A percentile compares a stretch with the other conserved stretches of the same genome.
Conservation (phyloP, 192 early-diverging fungal species). For the Coemansia sp. region DNA sequence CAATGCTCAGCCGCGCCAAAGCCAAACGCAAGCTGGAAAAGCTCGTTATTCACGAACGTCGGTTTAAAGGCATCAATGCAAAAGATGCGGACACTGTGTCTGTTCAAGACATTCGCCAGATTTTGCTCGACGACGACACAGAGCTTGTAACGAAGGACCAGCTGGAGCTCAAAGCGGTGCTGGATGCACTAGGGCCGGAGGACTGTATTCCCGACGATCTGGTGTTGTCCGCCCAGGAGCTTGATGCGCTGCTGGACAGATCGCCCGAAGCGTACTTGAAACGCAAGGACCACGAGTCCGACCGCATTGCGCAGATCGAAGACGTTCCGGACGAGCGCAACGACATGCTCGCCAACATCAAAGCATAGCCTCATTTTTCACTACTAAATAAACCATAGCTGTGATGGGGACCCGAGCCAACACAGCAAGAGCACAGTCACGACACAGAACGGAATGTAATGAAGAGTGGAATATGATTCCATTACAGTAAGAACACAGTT, state of each 20-base stretch:
- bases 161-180: constrained; percentile 7
- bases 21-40: constrained; percentile 89
- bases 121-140: constrained; percentile 69
- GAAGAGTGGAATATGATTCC: too few relatives aligned
- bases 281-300: constrained; percentile 6
- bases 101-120: constrained; percentile 68
- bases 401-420: too few relatives aligned
- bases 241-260: constrained; percentile 35
- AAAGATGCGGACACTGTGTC: constrained; percentile 19
- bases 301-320: constrained; percentile 28
- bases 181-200: constrained; percentile 24
- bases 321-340: constrained; percentile 28
- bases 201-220: constrained; percentile 26
- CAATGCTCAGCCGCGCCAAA: constrained; percentile 77
- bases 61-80: constrained; percentile 60
- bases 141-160: constrained; percentile 56
- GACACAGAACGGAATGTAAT: too few relatives aligned
- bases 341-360: constrained; percentile 41
- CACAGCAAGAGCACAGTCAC: too few relatives aligned
- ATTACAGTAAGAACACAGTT: too few relatives aligned
- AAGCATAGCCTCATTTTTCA: neutral
- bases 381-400: too few relatives aligned
- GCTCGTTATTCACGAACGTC: constrained; percentile 90
- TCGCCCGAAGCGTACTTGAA: constrained; percentile 31
- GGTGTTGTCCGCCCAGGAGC: constrained; percentile 25